Evolutionary conservation across 257 asterid genomes (phyloP).

Genomic region (Fraxinus excelsior): DNA sequence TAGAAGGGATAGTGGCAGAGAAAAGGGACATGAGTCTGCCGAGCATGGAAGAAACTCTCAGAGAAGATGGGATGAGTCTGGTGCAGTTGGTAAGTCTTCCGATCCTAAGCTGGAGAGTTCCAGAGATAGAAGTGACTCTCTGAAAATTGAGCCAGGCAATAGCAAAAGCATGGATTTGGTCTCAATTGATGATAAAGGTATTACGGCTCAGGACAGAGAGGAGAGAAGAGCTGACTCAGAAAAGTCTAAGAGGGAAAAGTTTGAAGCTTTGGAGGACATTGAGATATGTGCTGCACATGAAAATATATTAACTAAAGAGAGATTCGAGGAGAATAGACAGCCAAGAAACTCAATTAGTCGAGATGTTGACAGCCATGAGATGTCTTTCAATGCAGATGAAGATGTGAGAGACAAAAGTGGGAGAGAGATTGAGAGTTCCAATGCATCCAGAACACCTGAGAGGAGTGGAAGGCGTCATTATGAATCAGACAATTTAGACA

Average conservation of each 20-base stretch:
- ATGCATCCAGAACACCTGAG: constrained; percentile 66
- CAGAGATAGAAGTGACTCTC: constrained; percentile 44
- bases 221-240: constrained; percentile 59
- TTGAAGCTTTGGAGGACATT: constrained; percentile 52
- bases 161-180: constrained; percentile 33
- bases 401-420: constrained; percentile 65
- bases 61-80: constrained; percentile 87
- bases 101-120: constrained; percentile 47
- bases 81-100: constrained; percentile 29
- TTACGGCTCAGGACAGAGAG: constrained; percentile 50
- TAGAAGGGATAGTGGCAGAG: constrained; percentile 62
- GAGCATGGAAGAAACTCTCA: constrained; percentile 60
- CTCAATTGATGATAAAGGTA: constrained; percentile 46
- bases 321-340: constrained; percentile 54
- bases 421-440: constrained; percentile 58
- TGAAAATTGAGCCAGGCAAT: constrained; percentile 41
- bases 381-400: constrained; percentile 57
- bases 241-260: constrained; percentile 57
- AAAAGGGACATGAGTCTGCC: constrained; percentile 52
- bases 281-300: constrained; percentile 40
- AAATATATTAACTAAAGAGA: constrained; percentile 49
- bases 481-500: constrained; percentile 61
- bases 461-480: constrained; percentile 60
- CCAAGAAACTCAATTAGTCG: constrained; percentile 39
- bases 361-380: constrained; percentile 52